Conservation (phyloP, 768 basidiomycete genomes). For the Steccherinum ochraceum region DNA sequence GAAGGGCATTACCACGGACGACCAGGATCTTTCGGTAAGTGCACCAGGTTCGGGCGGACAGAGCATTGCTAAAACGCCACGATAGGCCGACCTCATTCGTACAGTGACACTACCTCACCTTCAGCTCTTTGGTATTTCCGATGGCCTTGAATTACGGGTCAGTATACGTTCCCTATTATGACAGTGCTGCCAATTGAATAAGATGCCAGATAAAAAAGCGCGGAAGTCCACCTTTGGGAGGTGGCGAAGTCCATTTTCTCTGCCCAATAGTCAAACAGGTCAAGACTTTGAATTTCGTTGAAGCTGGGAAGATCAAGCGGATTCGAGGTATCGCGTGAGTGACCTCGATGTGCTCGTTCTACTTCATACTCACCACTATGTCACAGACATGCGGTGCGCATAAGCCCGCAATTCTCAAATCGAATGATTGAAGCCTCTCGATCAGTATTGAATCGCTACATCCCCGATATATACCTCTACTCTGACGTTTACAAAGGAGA, state of each 20-base stretch:
- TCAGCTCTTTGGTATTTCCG: conserved; percentile 83
- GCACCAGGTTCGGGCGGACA: conserved; percentile 9
- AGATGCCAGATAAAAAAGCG: conserved; percentile 83
- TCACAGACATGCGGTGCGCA: conserved; percentile 86
- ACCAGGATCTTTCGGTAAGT: conserved; percentile 83
- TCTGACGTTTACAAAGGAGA: conserved; percentile 98
- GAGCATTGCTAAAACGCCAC: neutral
- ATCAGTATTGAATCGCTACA: conserved; percentile 90
- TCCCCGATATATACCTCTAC: conserved; percentile 97
- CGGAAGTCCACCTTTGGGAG: conserved; percentile 86
- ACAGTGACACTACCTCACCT: conserved; percentile 90
- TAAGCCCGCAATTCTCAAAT: conserved; percentile 96
- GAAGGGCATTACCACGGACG: conserved; percentile 89
- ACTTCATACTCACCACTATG: neutral
- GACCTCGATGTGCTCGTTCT: neutral
- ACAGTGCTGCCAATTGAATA: neutral
- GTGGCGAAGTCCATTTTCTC: conserved; percentile 90
- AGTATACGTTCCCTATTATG: conserved; percentile 11
- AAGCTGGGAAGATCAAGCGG: conserved; percentile 86
- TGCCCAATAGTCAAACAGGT: conserved; percentile 89
- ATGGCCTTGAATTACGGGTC: conserved; percentile 86
- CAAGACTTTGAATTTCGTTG: conserved; percentile 89
- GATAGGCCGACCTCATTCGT: conserved; percentile 78
- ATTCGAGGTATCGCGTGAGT: conserved; percentile 94
- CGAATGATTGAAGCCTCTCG: conserved; percentile 95